Evolutionary conservation across 768 basidiomycete genomes (phyloP).

Genomic region (Myochromella boudieri): DNA sequence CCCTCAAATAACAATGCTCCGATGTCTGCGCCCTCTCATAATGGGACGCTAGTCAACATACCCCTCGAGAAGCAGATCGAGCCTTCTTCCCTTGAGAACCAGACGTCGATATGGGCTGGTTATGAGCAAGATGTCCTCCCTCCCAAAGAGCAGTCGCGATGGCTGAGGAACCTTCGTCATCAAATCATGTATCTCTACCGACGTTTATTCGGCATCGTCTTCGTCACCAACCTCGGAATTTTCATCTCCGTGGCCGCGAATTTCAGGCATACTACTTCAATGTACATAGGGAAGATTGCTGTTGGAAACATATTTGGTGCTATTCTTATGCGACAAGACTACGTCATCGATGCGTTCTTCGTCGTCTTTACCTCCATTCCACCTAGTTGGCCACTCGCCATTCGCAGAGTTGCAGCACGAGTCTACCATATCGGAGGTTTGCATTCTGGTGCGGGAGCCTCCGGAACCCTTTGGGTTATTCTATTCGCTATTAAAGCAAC

Average conservation of each 20-base stretch:
- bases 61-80: conserved; percentile 20
- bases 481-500: conserved; percentile 52
- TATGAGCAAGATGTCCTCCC: conserved; percentile 52
- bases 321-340: conserved; percentile 54
- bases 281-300: conserved; percentile 38
- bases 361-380: conserved; percentile 50
- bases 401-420: conserved; percentile 53
- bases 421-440: conserved; percentile 64
- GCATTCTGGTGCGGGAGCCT: conserved; percentile 56
- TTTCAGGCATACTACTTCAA: conserved; percentile 33
- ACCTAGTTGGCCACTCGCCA: conserved; percentile 53
- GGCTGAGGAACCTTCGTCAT: conserved; percentile 53
- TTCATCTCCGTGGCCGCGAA: conserved; percentile 39
- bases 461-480: conserved; percentile 53
- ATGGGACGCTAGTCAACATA: conserved; percentile 15
- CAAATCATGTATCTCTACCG: conserved; percentile 59
- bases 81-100: conserved; percentile 24
- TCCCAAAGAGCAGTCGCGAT: conserved; percentile 46
- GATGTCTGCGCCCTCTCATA: neutral
- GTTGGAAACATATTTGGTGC: conserved; percentile 48
- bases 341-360: conserved; percentile 61
- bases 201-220: conserved; percentile 58
- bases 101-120: conserved; percentile 47
- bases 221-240: conserved; percentile 52
- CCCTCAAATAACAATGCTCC: conserved; percentile 1